Conservation (phyloP, 352 stramenopile species). For the Nothophytophthora sp. region DNA sequence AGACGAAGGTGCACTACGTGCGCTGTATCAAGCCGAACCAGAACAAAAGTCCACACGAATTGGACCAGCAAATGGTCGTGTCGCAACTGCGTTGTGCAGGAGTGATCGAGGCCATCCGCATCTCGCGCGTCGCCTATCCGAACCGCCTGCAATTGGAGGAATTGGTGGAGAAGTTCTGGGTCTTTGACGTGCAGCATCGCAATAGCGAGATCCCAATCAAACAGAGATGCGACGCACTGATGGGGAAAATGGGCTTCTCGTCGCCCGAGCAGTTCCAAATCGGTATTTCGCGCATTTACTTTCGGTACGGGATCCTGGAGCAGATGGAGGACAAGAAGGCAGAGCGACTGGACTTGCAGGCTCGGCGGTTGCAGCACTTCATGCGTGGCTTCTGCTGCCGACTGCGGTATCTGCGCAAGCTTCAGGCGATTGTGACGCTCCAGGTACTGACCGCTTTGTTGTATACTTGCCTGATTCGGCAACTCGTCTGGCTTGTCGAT, state of each 20-base stretch:
- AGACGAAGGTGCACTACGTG: conserved; percentile 98
- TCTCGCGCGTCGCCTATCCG: conserved; percentile 97
- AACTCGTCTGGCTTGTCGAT: no score
- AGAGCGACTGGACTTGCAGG: conserved; percentile 54
- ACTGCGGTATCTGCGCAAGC: conserved; percentile 63
- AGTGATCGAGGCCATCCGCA: conserved; percentile 98
- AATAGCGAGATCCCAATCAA: conserved; percentile 43
- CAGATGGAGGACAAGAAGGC: conserved; percentile 76
- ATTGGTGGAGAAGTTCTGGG: conserved; percentile 79
- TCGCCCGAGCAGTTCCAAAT: conserved; percentile 80
- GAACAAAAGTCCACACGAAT: conserved; percentile 84
- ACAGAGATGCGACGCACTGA: conserved; percentile 52
- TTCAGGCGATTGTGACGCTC: conserved; percentile 75
- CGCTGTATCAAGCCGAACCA: conserved; percentile 99
- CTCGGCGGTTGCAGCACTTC: conserved; percentile 65
- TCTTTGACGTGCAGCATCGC: conserved; percentile 49
- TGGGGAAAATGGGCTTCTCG: conserved; percentile 62
- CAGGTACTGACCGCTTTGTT: no score
- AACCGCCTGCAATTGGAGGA: conserved; percentile 93
- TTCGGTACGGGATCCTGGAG: conserved; percentile 79
- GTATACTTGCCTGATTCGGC: no score
- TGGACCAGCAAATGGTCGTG: conserved; percentile 93
- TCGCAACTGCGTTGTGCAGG: conserved; percentile 97
- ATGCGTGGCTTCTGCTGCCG: conserved; percentile 71
- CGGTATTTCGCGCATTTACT: conserved; percentile 78